phyloP scores from a whole-genome alignment of 495 filamentous ascomycete genomes.

The Delitschia confertaspora region DNA sequence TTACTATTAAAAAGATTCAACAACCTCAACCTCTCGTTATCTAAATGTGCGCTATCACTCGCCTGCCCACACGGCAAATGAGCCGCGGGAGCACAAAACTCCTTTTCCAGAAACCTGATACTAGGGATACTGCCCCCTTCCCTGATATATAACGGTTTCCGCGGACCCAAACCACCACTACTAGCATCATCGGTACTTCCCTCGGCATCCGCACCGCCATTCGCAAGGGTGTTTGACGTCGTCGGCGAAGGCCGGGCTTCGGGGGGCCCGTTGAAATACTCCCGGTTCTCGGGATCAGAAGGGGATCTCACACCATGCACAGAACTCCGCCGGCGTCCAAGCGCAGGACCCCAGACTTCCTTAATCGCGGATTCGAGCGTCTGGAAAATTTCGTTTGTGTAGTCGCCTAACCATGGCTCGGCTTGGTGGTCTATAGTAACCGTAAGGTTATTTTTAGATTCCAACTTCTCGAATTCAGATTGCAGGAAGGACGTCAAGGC shows the following conservation, averaged over 20 bases:
- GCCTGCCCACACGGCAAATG: slow-evolving; percentile 93
- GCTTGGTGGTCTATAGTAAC: slow-evolving; percentile 85
- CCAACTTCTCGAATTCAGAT: slow-evolving; percentile 61
- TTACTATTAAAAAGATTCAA: slow-evolving; percentile 83
- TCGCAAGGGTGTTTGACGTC: slow-evolving; percentile 51
- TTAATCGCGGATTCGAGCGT: slow-evolving; percentile 82
- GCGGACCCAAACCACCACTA: slow-evolving; percentile 11
- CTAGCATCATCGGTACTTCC: neutral
- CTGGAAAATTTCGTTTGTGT: slow-evolving; percentile 79
- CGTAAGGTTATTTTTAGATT: slow-evolving; percentile 69
- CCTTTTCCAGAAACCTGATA: slow-evolving; percentile 89
- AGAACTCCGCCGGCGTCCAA: slow-evolving; percentile 15
- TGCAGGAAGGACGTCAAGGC: slow-evolving; percentile 57
- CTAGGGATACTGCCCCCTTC: slow-evolving; percentile 92
- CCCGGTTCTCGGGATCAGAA: neutral
- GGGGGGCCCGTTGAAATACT: too few relatives aligned
- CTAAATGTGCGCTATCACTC: slow-evolving; percentile 87
- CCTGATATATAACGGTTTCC: slow-evolving; percentile 74
- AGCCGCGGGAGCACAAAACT: slow-evolving; percentile 84
- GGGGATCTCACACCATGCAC: slow-evolving; percentile 7
- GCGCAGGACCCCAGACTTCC: slow-evolving; percentile 60
- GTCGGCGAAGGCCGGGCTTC: slow-evolving; percentile 31
- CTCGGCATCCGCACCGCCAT: slow-evolving; percentile 27
- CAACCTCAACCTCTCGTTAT: slow-evolving; percentile 83
- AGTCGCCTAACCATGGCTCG: slow-evolving; percentile 93